These are phyloP conservation scores for Saccharomycopsis sp. DNA, from an alignment of 805 yeast genomes.

Conservation along the genomic window DNA sequence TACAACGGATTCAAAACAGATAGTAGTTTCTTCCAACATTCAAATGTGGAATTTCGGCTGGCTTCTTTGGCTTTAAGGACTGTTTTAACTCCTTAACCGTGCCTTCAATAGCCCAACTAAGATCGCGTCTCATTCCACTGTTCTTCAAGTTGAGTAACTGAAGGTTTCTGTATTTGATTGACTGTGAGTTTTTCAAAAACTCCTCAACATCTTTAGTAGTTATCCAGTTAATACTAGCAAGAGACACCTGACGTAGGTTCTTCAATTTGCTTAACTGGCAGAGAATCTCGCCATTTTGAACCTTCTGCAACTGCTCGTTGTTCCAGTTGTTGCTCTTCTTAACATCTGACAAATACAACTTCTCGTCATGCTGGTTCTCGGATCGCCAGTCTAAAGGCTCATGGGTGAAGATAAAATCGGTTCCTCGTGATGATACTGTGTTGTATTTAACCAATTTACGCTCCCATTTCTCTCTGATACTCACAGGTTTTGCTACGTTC, in stretches of 20 bases:
- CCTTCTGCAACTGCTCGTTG: slow-evolving; percentile 12
- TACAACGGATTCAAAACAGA: background rate
- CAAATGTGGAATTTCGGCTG: background rate
- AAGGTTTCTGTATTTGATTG: slow-evolving; percentile 8
- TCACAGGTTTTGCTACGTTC: slow-evolving; percentile 4
- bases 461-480: background rate
- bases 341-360: slow-evolving; percentile 17
- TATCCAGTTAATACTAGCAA: slow-evolving; percentile 14
- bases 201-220: slow-evolving; percentile 12
- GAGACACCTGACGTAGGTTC: slow-evolving; percentile 1
- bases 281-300: slow-evolving; percentile 9
- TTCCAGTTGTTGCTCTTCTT: slow-evolving; percentile 14
- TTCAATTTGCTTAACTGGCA: slow-evolving; percentile 3
- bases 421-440: background rate
- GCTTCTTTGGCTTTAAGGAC: slow-evolving; percentile 5
- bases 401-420: background rate
- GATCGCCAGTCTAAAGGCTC: background rate
- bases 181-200: slow-evolving; percentile 4
- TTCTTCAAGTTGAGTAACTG: slow-evolving; percentile 11
- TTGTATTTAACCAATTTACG: background rate
- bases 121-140: slow-evolving; percentile 20
- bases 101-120: slow-evolving; percentile 20
- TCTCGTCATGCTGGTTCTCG: slow-evolving; percentile 8
- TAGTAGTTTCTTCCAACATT: slow-evolving; percentile 13
- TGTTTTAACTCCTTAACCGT: slow-evolving; percentile 9